Evolutionary conservation across 75 land plant genomes (phyloP).

Genomic region (Isoetes taiwanensis): DNA sequence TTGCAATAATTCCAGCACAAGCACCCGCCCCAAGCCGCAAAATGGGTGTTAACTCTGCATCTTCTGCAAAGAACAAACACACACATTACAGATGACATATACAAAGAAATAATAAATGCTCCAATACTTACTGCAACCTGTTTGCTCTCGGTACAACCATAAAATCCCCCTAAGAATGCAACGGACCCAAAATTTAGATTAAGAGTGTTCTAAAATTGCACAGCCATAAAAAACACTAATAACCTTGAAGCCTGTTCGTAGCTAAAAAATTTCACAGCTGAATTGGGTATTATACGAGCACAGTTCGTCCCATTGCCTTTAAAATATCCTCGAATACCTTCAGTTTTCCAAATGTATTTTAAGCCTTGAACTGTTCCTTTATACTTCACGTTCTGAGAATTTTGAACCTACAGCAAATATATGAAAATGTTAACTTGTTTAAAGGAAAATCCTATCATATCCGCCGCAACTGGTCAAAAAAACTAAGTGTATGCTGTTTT

Average conservation of each 20-base stretch:
- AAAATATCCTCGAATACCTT: constrained; percentile 70
- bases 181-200: too few relatives aligned
- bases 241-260: constrained; percentile 84
- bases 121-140: constrained; percentile 69
- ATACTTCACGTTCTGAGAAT: constrained; percentile 62
- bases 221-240: too few relatives aligned
- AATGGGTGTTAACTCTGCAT: constrained; percentile 74
- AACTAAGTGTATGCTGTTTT: too few relatives aligned
- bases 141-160: constrained; percentile 53
- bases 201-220: too few relatives aligned
- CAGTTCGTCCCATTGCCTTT: constrained; percentile 93
- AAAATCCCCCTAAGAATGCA: constrained; percentile 82
- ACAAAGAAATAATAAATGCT: too few relatives aligned
- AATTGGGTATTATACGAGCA: constrained; percentile 83
- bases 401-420: constrained; percentile 52
- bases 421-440: background rate
- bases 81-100: too few relatives aligned
- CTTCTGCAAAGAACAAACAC: too few relatives aligned
- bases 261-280: constrained; percentile 83
- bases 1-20: constrained; percentile 93
- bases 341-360: constrained; percentile 70
- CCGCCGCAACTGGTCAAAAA: too few relatives aligned
- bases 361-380: constrained; percentile 80
- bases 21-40: constrained; percentile 90
- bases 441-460: too few relatives aligned